Evolutionary conservation across 768 basidiomycete genomes (phyloP).

Genomic region (Plicaturopsis crispa): DNA sequence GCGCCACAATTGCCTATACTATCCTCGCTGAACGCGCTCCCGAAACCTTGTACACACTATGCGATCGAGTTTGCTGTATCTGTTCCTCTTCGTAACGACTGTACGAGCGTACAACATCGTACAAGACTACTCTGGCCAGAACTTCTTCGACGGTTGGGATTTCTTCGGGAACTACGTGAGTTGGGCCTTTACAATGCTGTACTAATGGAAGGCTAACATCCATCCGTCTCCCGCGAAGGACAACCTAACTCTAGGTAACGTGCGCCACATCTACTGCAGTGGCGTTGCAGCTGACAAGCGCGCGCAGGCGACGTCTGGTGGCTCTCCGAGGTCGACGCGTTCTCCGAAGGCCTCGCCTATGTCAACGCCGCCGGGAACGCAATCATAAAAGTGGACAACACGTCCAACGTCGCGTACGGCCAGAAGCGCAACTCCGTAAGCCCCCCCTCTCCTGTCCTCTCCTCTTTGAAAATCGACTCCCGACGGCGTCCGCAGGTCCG

Average conservation of each 20-base stretch:
- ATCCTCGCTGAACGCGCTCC: too few relatives aligned
- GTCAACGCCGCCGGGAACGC: conserved; percentile 55
- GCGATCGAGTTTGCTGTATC: too few relatives aligned
- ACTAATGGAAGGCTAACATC: too few relatives aligned
- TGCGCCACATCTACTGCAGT: background rate
- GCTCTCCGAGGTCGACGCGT: conserved; percentile 39
- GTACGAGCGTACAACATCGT: conserved; percentile 30
- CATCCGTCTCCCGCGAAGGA: too few relatives aligned
- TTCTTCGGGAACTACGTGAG: conserved; percentile 43
- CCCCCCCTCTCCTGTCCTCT: too few relatives aligned
- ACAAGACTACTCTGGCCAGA: conserved; percentile 35
- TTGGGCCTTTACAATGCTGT: too few relatives aligned
- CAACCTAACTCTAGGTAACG: conserved; percentile 28
- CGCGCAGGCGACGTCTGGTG: conserved; percentile 57
- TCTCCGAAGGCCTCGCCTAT: conserved; percentile 46
- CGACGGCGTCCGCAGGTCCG: conserved; percentile 25
- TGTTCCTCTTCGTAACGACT: too few relatives aligned
- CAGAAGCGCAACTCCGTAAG: conserved; percentile 60
- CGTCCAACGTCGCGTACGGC: conserved; percentile 40
- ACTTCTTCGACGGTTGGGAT: conserved; percentile 50
- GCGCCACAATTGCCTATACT: too few relatives aligned
- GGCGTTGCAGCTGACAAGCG: background rate
- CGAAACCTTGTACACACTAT: too few relatives aligned
- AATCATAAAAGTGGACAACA: conserved; percentile 71
- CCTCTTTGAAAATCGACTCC: background rate